These are phyloP conservation scores for Trypanosoma theileri DNA, from an alignment of 208 protist species.

Conservation along the genomic window DNA sequence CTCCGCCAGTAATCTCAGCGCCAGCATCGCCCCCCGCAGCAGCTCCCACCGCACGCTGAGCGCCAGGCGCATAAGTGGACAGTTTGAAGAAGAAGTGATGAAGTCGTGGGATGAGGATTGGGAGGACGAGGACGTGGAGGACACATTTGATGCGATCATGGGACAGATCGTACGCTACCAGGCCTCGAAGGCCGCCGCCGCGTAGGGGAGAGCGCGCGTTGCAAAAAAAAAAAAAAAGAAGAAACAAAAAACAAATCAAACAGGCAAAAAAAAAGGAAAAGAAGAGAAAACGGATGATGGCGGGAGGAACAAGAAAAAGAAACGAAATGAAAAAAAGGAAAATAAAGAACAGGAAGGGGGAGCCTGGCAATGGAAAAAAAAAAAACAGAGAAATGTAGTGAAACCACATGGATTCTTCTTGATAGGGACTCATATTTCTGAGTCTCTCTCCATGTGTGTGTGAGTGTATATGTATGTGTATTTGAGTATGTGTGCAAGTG, in stretches of 20 bases:
- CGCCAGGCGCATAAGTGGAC: conserved; percentile 83
- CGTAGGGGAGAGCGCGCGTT: not conserved
- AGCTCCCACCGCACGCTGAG: conserved; percentile 75
- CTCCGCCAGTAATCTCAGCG: not conserved
- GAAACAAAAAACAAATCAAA: not conserved
- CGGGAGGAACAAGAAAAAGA: not conserved
- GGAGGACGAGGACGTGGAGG: conserved; percentile 92
- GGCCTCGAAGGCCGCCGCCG: conserved; percentile 50
- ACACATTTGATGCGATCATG: conserved; percentile 89
- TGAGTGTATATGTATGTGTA: too few species aligned
- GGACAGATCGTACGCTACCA: conserved; percentile 68
- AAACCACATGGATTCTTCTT: too few species aligned
- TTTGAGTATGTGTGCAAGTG: too few species aligned
- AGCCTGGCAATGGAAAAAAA: too few species aligned
- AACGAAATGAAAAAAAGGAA: not conserved
- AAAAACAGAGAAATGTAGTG: too few species aligned
- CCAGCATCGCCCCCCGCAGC: conserved; percentile 27
- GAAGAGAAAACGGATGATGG: not conserved
- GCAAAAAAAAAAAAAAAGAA: not conserved
- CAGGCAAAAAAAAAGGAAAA: not conserved
- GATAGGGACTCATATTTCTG: too few species aligned
- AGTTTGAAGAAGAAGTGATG: conserved; percentile 90
- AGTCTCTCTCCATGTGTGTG: too few species aligned
- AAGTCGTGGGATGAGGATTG: conserved; percentile 92
- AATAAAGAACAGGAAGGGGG: conserved; percentile 4